These are phyloP conservation scores for Aspergillus saccharolyticus DNA, from an alignment of 495 filamentous ascomycete species.

Conservation along the genomic window DNA sequence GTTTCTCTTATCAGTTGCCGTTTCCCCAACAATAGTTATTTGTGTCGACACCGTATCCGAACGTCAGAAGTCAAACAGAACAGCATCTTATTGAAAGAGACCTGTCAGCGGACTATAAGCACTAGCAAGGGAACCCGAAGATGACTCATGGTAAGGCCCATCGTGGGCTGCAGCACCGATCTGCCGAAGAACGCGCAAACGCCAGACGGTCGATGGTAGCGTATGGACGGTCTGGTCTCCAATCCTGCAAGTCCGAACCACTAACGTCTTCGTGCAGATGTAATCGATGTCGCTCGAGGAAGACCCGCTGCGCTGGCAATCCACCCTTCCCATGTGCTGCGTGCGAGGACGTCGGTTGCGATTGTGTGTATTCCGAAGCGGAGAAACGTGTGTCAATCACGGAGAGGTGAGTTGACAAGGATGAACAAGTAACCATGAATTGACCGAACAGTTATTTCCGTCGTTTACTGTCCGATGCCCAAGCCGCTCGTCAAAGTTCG, in stretches of 20 bases:
- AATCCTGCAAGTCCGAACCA: not conserved
- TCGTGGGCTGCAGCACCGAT: conserved; percentile 13
- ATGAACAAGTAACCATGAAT: not conserved
- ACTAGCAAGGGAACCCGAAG: conserved; percentile 1
- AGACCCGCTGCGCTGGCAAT: conserved; percentile 34
- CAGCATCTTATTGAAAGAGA: too few species aligned
- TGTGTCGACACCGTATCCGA: too few species aligned
- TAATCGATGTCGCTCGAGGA: conserved; percentile 34
- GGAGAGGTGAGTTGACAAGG: conserved; percentile 21
- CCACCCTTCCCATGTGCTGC: conserved; percentile 33
- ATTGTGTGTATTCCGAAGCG: conserved; percentile 35
- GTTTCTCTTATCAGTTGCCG: not conserved
- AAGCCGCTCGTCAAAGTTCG: conserved; percentile 10
- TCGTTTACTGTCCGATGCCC: conserved; percentile 28
- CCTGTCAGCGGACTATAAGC: too few species aligned
- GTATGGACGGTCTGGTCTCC: conserved; percentile 12
- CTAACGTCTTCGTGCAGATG: conserved; percentile 21
- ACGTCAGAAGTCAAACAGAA: too few species aligned
- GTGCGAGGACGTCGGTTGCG: conserved; percentile 28
- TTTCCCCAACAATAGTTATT: not conserved
- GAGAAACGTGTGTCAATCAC: conserved; percentile 35
- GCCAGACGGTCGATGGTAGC: conserved; percentile 31
- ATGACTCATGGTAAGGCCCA: conserved; percentile 27
- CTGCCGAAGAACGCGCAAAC: conserved; percentile 17
- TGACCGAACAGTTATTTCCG: conserved; percentile 25